Evolutionary conservation across 371 early-diverging fungal genomes (phyloP), one percentile per base, ranked within the genome.

Genomic region (Zychaea mexicana): DNA sequence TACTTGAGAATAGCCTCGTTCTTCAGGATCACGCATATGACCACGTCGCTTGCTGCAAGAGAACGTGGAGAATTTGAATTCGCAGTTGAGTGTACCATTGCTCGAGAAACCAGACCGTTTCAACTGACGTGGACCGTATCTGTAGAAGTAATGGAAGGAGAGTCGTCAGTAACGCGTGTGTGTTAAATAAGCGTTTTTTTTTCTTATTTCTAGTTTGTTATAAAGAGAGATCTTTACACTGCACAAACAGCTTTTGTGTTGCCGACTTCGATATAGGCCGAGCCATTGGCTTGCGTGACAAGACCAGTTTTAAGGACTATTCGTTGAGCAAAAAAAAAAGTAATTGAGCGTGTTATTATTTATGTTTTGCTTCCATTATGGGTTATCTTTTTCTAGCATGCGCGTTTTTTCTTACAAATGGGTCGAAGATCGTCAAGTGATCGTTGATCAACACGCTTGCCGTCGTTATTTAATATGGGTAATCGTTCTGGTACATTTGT

Each of bases 21-120:
- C 96, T 73, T 94, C 92, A 10, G 63, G 69, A 81, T 87, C 87
- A 54, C 81, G 77, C n/a, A 85, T 73, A 24, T 86, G 81, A 24
- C 74, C 64, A 49, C 90, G 73, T 69, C 90, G 85, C 71, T 91
- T 91, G 54, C 71, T 72, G 53, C 92, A 88, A n/a, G 97, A 83
- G 61, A 95, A 97, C 9, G 96, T 87, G 1, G 96, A 85, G 68
- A 95, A 94, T 69, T 94, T 93, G 70, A 97, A 91, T 60, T 96
- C 96, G 70, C 95, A 94, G 57, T 88, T 85, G 22, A 95, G 72
- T 15, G 67, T 78, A 21, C 92, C 92, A n/a, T 77, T 81, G 42
- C 74, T 82, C 28, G 83, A 86, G 61, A 89, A 88, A 2, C 74
- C 76, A n/a, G 76, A 69, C 60, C 77, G 77, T 61, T 85, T 82